phyloP scores from a whole-genome alignment of 2,329 filamentous ascomycete genomes.

The Chaetomium globosum region DNA sequence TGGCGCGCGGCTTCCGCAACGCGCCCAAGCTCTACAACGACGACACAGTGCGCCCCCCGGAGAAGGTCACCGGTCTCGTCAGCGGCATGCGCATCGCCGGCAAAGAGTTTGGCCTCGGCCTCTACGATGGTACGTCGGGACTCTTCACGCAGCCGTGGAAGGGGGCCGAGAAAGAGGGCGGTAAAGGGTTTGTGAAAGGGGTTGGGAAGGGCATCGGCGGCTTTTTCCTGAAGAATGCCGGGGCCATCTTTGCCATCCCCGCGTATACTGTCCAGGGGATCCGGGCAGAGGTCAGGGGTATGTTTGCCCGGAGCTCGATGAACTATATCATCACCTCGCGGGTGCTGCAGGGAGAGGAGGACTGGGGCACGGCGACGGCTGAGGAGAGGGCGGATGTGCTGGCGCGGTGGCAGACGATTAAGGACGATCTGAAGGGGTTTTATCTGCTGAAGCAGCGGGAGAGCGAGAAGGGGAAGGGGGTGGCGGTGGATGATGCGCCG shows the following conservation, averaged over 20 bases:
- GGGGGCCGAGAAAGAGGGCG: slow-evolving; percentile 55
- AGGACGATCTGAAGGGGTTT: slow-evolving; percentile 63
- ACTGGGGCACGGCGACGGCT: slow-evolving; percentile 56
- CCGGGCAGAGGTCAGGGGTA: slow-evolving; percentile 73
- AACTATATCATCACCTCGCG: slow-evolving; percentile 80
- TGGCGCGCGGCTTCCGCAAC: slow-evolving; percentile 87
- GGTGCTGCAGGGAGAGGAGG: slow-evolving; percentile 72
- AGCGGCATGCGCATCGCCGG: slow-evolving; percentile 77
- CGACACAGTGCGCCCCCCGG: slow-evolving; percentile 73
- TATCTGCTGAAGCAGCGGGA: slow-evolving; percentile 57
- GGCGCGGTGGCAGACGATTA: slow-evolving; percentile 63
- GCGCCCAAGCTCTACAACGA: slow-evolving; percentile 84
- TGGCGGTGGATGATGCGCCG: slow-evolving; percentile 33
- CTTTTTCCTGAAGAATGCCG: slow-evolving; percentile 77
- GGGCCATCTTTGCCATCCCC: slow-evolving; percentile 71
- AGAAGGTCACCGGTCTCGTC: slow-evolving; percentile 75
- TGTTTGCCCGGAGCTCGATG: slow-evolving; percentile 69
- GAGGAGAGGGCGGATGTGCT: slow-evolving; percentile 68
- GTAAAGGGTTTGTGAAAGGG: slow-evolving; percentile 70
- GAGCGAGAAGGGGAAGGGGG: slow-evolving; percentile 41
- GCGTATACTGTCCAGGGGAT: slow-evolving; percentile 83
- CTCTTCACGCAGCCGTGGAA: slow-evolving; percentile 75
- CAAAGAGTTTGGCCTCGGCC: slow-evolving; percentile 74
- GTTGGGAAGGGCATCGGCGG: slow-evolving; percentile 84
- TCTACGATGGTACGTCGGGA: slow-evolving; percentile 81